Conservation (phyloP, 306 rosid genomes). For the Glycine soja region DNA sequence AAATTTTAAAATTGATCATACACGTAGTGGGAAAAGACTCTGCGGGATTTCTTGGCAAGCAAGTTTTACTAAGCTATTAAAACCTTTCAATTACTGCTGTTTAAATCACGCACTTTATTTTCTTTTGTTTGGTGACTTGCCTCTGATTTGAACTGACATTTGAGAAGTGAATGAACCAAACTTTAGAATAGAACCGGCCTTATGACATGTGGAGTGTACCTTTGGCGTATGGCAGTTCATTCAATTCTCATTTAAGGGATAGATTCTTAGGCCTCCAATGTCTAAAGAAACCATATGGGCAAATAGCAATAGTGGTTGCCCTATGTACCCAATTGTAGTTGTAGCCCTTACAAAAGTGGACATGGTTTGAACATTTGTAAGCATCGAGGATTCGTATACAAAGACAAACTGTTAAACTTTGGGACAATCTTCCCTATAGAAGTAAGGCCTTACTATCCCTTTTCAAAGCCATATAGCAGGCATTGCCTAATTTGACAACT, state of each 20-base stretch:
- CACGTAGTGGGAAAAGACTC: too few species aligned
- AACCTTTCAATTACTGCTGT: slow-evolving; percentile 37
- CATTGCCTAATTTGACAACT: slow-evolving; percentile 34
- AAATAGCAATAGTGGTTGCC: slow-evolving; percentile 26
- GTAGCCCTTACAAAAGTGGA: slow-evolving; percentile 33
- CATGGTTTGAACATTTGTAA: slow-evolving; percentile 27
- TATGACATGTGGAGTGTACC: slow-evolving; percentile 37
- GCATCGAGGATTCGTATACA: neutral
- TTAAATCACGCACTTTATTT: neutral
- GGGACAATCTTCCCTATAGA: too few species aligned
- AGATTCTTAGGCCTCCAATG: neutral
- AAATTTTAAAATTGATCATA: neutral
- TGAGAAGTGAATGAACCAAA: slow-evolving; percentile 49
- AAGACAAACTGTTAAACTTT: too few species aligned
- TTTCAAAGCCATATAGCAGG: neutral
- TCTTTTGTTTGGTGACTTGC: slow-evolving; percentile 42
- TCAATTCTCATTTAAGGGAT: neutral
- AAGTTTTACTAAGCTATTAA: too few species aligned
- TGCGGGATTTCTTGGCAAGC: too few species aligned
- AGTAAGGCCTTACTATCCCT: too few species aligned
- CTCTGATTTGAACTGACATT: slow-evolving; percentile 42
- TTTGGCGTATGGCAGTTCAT: slow-evolving; percentile 19
- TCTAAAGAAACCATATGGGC: slow-evolving; percentile 37
- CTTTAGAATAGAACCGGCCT: slow-evolving; percentile 24
- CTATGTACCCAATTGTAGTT: slow-evolving; percentile 21